phyloP scores from a whole-genome alignment of 257 asterid genomes.

The Rhazya stricta region DNA sequence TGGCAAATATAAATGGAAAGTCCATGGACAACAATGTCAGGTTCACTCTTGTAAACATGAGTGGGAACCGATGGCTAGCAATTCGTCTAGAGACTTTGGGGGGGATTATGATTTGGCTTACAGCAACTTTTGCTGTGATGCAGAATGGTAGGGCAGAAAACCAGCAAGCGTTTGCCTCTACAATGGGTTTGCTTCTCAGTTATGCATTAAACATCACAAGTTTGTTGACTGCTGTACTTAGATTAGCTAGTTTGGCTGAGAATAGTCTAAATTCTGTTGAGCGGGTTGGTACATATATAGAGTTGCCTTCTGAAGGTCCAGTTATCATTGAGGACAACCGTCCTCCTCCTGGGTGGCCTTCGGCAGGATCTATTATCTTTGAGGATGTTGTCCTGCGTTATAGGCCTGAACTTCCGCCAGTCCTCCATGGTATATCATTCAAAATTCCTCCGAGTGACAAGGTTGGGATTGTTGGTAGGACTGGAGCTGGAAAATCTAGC shows the following conservation, averaged over 20 bases:
- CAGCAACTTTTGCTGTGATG: slow-evolving; percentile 94
- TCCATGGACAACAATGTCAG: slow-evolving; percentile 88
- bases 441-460: slow-evolving; percentile 75
- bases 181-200: slow-evolving; percentile 96
- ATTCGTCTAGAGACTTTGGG: slow-evolving; percentile 91
- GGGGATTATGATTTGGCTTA: slow-evolving; percentile 93
- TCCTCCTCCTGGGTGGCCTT: slow-evolving; percentile 99
- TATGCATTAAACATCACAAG: slow-evolving; percentile 82
- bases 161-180: slow-evolving; percentile 85
- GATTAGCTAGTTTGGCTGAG: slow-evolving; percentile 92
- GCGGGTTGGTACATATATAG: slow-evolving; percentile 87
- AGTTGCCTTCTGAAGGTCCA: slow-evolving; percentile 78
- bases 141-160: slow-evolving; percentile 85
- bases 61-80: slow-evolving; percentile 96
- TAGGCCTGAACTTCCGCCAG: slow-evolving; percentile 97
- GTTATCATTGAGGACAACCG: slow-evolving; percentile 58
- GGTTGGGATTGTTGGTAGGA: slow-evolving; percentile 96
- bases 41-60: slow-evolving; percentile 81
- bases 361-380: slow-evolving; percentile 70
- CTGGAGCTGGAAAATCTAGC: slow-evolving; percentile 99
- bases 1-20: slow-evolving; percentile 78
- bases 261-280: slow-evolving; percentile 92
- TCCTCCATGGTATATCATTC: slow-evolving; percentile 83
- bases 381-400: slow-evolving; percentile 78
- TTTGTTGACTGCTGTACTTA: slow-evolving; percentile 68